Conservation (phyloP, 306 rosid genomes). For the Mucuna pruriens region DNA sequence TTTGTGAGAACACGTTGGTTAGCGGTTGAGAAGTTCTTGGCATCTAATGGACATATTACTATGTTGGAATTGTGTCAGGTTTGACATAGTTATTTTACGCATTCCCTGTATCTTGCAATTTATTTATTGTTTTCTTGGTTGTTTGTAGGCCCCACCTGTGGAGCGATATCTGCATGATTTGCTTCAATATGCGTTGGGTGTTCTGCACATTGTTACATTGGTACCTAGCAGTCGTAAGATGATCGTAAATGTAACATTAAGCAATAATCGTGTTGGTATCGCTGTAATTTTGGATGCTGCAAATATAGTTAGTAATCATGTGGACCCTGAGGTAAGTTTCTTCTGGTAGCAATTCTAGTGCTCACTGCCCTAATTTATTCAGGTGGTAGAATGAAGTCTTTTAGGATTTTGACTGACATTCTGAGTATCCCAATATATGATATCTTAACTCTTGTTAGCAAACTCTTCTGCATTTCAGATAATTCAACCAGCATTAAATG, state of each 20-base stretch:
- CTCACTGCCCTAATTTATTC: conserved; percentile 23
- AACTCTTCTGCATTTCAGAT: conserved; percentile 65
- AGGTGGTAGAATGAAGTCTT: conserved; percentile 5
- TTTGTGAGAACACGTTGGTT: conserved; percentile 95
- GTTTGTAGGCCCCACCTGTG: conserved; percentile 89
- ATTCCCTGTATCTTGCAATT: conserved; percentile 4
- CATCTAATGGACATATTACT: conserved; percentile 79
- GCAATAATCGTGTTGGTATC: conserved; percentile 88
- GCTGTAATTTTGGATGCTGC: conserved; percentile 99
- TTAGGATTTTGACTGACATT: conserved; percentile 29
- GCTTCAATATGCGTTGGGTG: conserved; percentile 97
- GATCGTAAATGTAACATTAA: conserved; percentile 85
- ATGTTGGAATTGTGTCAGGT: conserved; percentile 99
- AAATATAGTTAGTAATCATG: conserved; percentile 76
- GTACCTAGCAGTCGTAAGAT: conserved; percentile 94
- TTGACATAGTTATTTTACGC: conserved; percentile 24
- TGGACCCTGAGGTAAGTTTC: conserved; percentile 85
- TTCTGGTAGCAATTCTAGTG: conserved; percentile 22
- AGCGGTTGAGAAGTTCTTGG: conserved; percentile 81
- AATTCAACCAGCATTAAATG: conserved; percentile 93
- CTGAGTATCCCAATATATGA: neutral
- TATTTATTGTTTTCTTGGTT: conserved; percentile 21
- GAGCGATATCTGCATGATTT: conserved; percentile 96
- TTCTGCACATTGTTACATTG: conserved; percentile 88
- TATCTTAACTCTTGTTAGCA: conserved; percentile 27